Evolutionary conservation across 2,329 filamentous ascomycete species (phyloP).

Genomic region (Apiospora pterosperma): DNA sequence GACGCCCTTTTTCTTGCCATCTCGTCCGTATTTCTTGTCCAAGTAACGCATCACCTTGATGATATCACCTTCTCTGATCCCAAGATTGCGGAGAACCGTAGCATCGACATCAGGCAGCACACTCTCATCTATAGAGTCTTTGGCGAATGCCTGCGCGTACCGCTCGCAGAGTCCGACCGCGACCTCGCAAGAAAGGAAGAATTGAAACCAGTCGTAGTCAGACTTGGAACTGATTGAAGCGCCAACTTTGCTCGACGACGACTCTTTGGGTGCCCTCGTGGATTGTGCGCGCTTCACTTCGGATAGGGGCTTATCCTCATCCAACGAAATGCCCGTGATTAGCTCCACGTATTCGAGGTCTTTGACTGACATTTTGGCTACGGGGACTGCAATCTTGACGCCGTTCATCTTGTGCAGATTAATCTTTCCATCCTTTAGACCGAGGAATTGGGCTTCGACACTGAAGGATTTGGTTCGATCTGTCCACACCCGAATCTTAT

Average conservation of each 20-base stretch:
- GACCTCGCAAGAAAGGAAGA: constrained; percentile 91
- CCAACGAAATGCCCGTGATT: constrained; percentile 80
- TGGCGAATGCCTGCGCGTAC: constrained; percentile 83
- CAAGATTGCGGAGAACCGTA: constrained; percentile 77
- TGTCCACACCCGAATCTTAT: constrained; percentile 88
- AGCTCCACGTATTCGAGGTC: constrained; percentile 94
- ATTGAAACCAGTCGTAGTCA: constrained; percentile 98
- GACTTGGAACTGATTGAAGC: constrained; percentile 69
- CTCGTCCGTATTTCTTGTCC: constrained; percentile 75
- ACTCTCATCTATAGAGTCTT: constrained; percentile 95
- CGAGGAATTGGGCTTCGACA: constrained; percentile 94
- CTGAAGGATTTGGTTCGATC: constrained; percentile 95
- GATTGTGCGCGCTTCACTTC: constrained; percentile 64
- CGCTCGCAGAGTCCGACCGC: constrained; percentile 90
- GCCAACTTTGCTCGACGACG: constrained; percentile 40
- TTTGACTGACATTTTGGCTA: constrained; percentile 91
- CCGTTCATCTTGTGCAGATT: constrained; percentile 97
- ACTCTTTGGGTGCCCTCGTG: constrained; percentile 26
- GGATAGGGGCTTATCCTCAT: constrained; percentile 90
- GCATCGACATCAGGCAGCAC: constrained; percentile 87
- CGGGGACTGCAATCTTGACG: constrained; percentile 95
- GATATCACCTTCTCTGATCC: constrained; percentile 94
- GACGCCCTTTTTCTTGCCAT: constrained; percentile 47
- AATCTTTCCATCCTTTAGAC: constrained; percentile 91
- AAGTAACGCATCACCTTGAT: constrained; percentile 89